Percentiles rank a stretch among this genome's conserved stretches.
phyloP scores from a whole-genome alignment of 2,329 filamentous ascomycete genomes.

The Penicillium polonicum region DNA sequence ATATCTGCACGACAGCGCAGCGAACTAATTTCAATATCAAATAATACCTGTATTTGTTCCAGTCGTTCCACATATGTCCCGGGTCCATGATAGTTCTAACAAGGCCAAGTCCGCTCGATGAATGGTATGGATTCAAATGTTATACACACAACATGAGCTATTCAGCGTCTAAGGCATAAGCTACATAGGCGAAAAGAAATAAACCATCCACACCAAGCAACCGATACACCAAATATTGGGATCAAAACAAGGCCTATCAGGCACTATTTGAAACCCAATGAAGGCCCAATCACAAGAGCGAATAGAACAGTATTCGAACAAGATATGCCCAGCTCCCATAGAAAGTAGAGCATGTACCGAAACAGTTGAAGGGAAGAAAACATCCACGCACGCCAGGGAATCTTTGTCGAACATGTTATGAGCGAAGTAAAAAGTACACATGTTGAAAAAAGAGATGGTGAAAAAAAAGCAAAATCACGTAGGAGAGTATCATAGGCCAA shows the following conservation, averaged over 20 bases:
- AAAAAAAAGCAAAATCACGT: conserved; percentile 28
- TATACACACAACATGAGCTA: conserved; percentile 20
- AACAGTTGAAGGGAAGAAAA: conserved; percentile 7
- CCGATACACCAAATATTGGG: background rate
- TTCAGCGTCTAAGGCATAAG: background rate
- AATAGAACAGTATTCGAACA: background rate
- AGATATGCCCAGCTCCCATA: background rate
- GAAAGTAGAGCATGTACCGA: conserved; percentile 2
- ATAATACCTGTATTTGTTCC: conserved; percentile 13
- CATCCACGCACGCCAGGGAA: conserved; percentile 22
- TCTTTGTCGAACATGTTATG: conserved; percentile 25
- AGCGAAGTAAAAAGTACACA: conserved; percentile 24
- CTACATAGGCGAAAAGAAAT: background rate
- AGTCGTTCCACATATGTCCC: background rate
- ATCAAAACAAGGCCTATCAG: background rate
- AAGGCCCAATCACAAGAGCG: background rate
- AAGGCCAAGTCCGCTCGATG: background rate
- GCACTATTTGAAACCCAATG: background rate
- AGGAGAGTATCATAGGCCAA: conserved; percentile 36
- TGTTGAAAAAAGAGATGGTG: conserved; percentile 16
- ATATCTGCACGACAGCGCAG: background rate
- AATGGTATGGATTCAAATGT: conserved; percentile 18
- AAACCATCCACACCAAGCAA: background rate
- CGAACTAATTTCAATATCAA: conserved; percentile 3
- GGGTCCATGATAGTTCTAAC: background rate